Evolutionary conservation across 164 flowering plant species (phyloP).

Genomic region (Tetracentron sinense): DNA sequence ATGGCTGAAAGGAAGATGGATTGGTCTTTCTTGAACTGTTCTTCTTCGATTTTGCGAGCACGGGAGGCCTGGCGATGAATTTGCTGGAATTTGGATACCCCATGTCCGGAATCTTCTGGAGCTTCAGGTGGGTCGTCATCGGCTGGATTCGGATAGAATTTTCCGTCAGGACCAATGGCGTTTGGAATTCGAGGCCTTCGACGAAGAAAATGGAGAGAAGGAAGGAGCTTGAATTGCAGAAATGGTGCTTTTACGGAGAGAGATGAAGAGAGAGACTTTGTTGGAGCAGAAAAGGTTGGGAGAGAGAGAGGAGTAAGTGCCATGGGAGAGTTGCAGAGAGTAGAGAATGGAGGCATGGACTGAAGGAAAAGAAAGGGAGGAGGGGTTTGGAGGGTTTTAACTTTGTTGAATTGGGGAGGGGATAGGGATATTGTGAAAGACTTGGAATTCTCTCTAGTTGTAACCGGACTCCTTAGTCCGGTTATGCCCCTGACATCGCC

Average conservation of each 20-base stretch:
- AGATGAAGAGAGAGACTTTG: conserved; percentile 11
- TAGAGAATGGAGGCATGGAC: conserved; percentile 8
- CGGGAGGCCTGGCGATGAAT: conserved; percentile 73
- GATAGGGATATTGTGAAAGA: neutral
- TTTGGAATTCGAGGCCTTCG: conserved; percentile 7
- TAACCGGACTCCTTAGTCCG: too few relatives aligned
- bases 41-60: conserved; percentile 64
- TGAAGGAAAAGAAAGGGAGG: neutral
- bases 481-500: too few relatives aligned
- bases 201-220: conserved; percentile 8
- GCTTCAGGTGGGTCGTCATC: conserved; percentile 96
- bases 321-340: conserved; percentile 18
- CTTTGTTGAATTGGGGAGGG: neutral
- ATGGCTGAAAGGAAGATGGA: conserved; percentile 67
- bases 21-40: conserved; percentile 62
- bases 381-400: conserved; percentile 8
- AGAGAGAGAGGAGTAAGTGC: conserved; percentile 14
- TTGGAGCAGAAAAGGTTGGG: conserved; percentile 17
- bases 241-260: conserved; percentile 6
- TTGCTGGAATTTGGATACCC: conserved; percentile 71
- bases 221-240: conserved; percentile 17
- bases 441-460: too few relatives aligned
- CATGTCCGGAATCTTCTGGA: conserved; percentile 76
- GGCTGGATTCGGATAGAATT: conserved; percentile 59
- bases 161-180: conserved; percentile 58